Evolutionary conservation across 1,284 basidiomycete species (phyloP).

Genomic region (Rhodotorula sp.): DNA sequence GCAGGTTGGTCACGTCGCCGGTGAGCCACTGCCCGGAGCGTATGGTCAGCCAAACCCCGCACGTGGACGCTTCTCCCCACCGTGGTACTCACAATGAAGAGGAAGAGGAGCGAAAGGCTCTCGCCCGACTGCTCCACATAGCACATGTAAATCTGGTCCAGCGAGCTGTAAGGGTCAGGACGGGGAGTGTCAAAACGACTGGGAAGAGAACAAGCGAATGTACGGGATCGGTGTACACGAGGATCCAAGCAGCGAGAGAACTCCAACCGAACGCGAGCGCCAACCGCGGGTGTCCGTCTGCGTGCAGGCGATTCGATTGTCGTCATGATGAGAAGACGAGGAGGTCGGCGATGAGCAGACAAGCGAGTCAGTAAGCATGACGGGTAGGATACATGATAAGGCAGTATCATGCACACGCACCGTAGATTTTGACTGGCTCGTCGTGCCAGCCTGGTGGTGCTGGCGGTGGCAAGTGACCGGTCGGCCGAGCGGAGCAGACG

Average conservation of each 20-base stretch:
- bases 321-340: neutral
- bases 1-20: conserved; percentile 43
- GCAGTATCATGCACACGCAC: neutral
- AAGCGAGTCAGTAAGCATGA: neutral
- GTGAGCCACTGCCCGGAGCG: conserved; percentile 39
- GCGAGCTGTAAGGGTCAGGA: conserved; percentile 24
- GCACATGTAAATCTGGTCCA: conserved; percentile 43
- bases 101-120: conserved; percentile 42
- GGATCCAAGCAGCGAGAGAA: conserved; percentile 38
- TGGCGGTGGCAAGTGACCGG: conserved; percentile 7
- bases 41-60: neutral
- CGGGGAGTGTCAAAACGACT: conserved; percentile 1
- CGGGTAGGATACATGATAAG: too few relatives aligned
- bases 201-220: neutral
- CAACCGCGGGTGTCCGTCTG: conserved; percentile 28
- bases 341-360: neutral
- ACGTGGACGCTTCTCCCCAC: neutral
- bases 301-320: neutral
- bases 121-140: conserved; percentile 42
- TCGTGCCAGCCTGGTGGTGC: conserved; percentile 4
- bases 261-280: conserved; percentile 24
- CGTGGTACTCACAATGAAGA: conserved; percentile 39
- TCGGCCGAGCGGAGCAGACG: neutral
- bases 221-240: conserved; percentile 40
- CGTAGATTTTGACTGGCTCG: neutral